Evolutionary conservation across 2,329 filamentous ascomycete species (phyloP).

Genomic region (Chaetomiaceae sp.): DNA sequence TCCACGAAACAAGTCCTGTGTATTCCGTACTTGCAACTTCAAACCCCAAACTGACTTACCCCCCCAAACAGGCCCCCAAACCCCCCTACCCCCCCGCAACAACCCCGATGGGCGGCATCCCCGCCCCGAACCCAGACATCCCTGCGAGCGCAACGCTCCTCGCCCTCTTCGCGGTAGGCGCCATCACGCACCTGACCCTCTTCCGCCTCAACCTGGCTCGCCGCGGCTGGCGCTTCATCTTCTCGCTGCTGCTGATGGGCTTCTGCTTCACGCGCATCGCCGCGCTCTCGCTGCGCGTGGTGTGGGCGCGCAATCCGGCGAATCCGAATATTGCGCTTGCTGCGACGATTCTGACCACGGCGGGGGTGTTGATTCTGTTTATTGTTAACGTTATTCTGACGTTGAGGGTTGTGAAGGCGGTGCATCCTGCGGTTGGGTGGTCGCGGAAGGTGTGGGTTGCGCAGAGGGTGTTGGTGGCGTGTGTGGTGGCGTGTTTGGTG

Average conservation of each 20-base stretch:
- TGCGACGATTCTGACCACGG: conserved; percentile 64
- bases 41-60: too few species aligned
- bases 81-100: background rate
- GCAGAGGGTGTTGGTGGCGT: conserved; percentile 41
- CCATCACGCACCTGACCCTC: conserved; percentile 53
- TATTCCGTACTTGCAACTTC: too few species aligned
- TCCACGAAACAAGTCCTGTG: too few species aligned
- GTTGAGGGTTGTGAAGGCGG: conserved; percentile 68
- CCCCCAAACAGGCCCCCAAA: background rate
- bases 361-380: conserved; percentile 70
- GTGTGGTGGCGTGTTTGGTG: conserved; percentile 44
- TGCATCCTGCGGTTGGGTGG: conserved; percentile 69
- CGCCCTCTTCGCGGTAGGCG: conserved; percentile 48
- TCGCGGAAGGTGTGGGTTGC: conserved; percentile 50
- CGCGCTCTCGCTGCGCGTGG: conserved; percentile 49
- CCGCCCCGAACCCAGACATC: conserved; percentile 54
- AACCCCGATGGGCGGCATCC: conserved; percentile 54
- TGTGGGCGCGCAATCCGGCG: conserved; percentile 42
- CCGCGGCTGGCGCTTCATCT: conserved; percentile 52
- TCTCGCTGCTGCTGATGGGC: conserved; percentile 53
- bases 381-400: conserved; percentile 73
- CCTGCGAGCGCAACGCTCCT: conserved; percentile 62
- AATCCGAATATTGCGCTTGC: conserved; percentile 48
- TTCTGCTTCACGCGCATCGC: conserved; percentile 52
- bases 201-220: conserved; percentile 44